A percentile compares a stretch with the other conserved stretches of the same genome.
These are phyloP conservation scores for Argentina anserina DNA, from an alignment of 306 rosid genomes.

Conservation along the genomic window DNA sequence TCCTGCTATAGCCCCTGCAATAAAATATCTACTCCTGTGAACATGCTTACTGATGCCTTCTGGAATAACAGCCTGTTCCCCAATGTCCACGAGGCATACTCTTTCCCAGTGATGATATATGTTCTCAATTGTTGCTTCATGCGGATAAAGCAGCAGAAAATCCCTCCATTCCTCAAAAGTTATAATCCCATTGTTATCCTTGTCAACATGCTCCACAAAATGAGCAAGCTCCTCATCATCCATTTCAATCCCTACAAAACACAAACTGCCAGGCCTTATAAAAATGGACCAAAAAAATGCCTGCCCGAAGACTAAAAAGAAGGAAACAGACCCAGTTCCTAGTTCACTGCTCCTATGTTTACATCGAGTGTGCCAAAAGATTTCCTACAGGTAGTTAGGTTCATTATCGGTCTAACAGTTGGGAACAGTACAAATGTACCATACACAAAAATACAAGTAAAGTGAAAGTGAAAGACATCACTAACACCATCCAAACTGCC, in stretches of 20 bases:
- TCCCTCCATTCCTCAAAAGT: conserved; percentile 98
- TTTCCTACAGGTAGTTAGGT: not conserved
- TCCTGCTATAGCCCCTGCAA: conserved; percentile 96
- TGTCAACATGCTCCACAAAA: conserved; percentile 92
- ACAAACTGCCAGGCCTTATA: conserved; percentile 62
- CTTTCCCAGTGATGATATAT: conserved; percentile 94
- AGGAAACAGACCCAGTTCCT: not conserved
- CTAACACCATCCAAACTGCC: not conserved
- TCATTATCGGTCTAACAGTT: not conserved
- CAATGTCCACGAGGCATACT: conserved; percentile 89
- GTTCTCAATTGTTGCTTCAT: conserved; percentile 93
- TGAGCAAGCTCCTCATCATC: conserved; percentile 94
- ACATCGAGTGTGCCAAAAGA: not conserved
- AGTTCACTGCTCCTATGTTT: not conserved
- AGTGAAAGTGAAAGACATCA: not conserved
- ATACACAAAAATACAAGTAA: not conserved
- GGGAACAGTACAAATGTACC: not conserved
- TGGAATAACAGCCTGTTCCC: conserved; percentile 85
- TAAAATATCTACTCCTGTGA: conserved; percentile 78
- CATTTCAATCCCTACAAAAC: conserved; percentile 78
- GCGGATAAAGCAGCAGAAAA: conserved; percentile 91
- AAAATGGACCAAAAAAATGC: conserved; percentile 44
- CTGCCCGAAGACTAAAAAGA: not conserved
- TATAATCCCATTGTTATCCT: conserved; percentile 89
- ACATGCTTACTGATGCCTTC: conserved; percentile 82